These are phyloP conservation scores for Coffea canephora DNA, from an alignment of 257 asterid genomes.

Conservation along the genomic window DNA sequence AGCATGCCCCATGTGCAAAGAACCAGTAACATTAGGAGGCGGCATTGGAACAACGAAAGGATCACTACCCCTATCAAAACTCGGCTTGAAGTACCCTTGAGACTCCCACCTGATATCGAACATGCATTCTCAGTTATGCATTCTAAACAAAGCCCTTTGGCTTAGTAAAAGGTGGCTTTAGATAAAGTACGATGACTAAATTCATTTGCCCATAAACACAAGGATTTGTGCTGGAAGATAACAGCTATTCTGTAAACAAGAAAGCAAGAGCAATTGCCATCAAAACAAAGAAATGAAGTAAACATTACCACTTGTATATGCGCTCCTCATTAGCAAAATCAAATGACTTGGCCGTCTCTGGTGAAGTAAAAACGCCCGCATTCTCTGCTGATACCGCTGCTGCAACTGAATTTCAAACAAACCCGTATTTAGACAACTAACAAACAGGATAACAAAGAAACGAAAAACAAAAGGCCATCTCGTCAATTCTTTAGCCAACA, in stretches of 20 bases:
- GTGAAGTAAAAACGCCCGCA: conserved; percentile 63
- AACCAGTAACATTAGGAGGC: conserved; percentile 98
- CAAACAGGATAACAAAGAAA: background rate
- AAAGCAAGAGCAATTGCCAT: background rate
- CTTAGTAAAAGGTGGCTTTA: background rate
- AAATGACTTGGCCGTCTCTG: conserved; percentile 74
- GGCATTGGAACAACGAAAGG: conserved; percentile 95
- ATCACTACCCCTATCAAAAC: conserved; percentile 56
- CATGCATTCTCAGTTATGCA: conserved; percentile 12
- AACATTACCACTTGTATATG: conserved; percentile 78
- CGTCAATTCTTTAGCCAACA: background rate
- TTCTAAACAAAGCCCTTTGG: background rate
- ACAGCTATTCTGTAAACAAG: background rate
- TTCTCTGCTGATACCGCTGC: conserved; percentile 51
- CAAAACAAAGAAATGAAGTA: too few relatives aligned
- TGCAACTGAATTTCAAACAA: conserved; percentile 50
- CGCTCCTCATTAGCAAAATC: conserved; percentile 87
- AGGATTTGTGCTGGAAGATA: background rate
- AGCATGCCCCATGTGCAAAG: conserved; percentile 99
- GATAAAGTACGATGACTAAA: background rate
- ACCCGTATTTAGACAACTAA: conserved; percentile 2
- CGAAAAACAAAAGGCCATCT: background rate
- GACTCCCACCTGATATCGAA: conserved; percentile 92
- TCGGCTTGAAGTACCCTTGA: conserved; percentile 95
- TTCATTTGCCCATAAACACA: background rate